Base-by-base conservation (phyloP, 805 yeast genomes). In the Naumovozyma dairenensis region DNA sequence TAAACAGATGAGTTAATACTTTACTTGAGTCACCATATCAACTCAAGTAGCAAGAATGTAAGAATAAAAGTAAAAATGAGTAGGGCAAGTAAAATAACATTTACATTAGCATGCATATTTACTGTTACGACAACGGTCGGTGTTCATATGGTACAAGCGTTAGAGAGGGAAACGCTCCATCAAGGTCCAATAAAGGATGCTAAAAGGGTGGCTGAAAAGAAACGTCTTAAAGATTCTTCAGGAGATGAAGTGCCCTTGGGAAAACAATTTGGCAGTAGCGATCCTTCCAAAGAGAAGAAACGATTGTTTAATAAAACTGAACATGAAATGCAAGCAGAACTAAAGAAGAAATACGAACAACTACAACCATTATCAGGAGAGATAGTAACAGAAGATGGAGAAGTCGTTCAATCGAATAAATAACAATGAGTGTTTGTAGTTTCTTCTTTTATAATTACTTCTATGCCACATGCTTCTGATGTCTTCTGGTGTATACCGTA, bases 121-220 rank as follows among this genome's bases (percentile, higher is more conserved):
- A 74, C 84, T 2, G 73, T 64, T 0, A 71, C 67, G 2, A 69
- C 92, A 0, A 74, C 79, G 15, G 57, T 71, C 4, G 81, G 78
- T 51, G 89, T 84, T 28, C 82, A 79, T 57, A 67, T 67, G 37
- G 67, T 79, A 28, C 93, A 85, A 46, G 70, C 70, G 25, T 59
- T 69, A 40, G 94, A 84, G 53, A 67, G 84, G 48, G 77, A 72
- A 14, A 77, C 80, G 2, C 62, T 83, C 29, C 77, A 80, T 48
- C 82, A 73, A 46, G 95, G 95, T 1, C 94, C 94, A 4, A 73
- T 81, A 47, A 81, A 81, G 48, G 95, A 84, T 53, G 85, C 86
- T 2, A 72, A 66, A 39, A 63, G 93, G 37, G 55, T 79, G 39
- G 66, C 67, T 30, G 68, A 63, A 29, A 70, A 71, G 48, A 42